These are phyloP conservation scores for Trametes coccinea DNA, from an alignment of 768 basidiomycete species.

Conservation along the genomic window DNA sequence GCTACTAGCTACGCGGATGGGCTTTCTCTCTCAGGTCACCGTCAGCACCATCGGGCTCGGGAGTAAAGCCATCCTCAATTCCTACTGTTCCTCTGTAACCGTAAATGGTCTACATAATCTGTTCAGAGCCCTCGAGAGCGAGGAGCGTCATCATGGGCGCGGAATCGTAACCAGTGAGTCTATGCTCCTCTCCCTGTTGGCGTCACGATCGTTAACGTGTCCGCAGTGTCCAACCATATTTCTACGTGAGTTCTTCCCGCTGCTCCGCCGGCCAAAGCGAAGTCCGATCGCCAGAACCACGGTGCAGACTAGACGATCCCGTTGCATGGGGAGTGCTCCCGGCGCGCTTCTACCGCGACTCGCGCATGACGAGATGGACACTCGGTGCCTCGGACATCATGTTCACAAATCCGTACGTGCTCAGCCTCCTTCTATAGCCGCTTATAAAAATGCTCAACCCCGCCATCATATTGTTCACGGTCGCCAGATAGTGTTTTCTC, in stretches of 20 bases:
- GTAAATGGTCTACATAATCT: slow-evolving; percentile 73
- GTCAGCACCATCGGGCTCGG: slow-evolving; percentile 69
- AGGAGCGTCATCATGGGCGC: slow-evolving; percentile 48
- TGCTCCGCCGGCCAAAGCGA: neutral
- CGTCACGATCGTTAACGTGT: neutral
- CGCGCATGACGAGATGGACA: slow-evolving; percentile 80
- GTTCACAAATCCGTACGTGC: slow-evolving; percentile 85
- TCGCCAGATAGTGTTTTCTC: slow-evolving; percentile 63
- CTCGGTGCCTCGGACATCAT: slow-evolving; percentile 92
- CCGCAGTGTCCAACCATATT: slow-evolving; percentile 86
- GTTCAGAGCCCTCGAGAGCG: slow-evolving; percentile 55
- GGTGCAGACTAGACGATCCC: slow-evolving; percentile 73
- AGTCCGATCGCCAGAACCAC: neutral
- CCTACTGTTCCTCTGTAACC: slow-evolving; percentile 61
- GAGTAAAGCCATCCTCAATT: slow-evolving; percentile 77
- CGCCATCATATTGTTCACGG: neutral
- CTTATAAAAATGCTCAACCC: neutral
- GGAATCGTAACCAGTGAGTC: slow-evolving; percentile 74
- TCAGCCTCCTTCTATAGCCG: neutral
- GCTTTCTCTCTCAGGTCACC: slow-evolving; percentile 57
- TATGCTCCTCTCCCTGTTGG: neutral
- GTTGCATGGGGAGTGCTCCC: slow-evolving; percentile 89
- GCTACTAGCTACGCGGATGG: neutral
- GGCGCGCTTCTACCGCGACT: slow-evolving; percentile 52
- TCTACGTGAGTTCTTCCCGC: slow-evolving; percentile 64